Base-by-base conservation (phyloP, 2,329 filamentous ascomycete species). In the Capronia americana region DNA sequence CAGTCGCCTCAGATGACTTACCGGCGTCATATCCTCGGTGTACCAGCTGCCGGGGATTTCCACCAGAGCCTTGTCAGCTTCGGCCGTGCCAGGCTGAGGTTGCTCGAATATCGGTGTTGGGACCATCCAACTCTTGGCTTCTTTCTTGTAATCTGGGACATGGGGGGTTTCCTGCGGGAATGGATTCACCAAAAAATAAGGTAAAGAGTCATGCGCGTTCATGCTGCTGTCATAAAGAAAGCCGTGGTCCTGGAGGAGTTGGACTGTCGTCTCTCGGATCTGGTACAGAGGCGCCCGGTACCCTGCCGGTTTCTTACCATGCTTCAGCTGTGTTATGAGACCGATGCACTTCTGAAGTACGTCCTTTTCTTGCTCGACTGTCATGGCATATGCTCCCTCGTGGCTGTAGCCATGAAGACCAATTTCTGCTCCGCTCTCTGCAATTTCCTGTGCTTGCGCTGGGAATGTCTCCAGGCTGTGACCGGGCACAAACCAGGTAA, bases 401-500 rank as follows among this genome's bases (percentile, higher is more conserved):
- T 74, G 73, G 55, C 71, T 73, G 69, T 83, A 84, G 11, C 81
- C 82, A 69, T 84, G 82, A 0, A 84, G 73, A 14, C 72, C 73
- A 54, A 74, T 73, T 51, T 74, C 73, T 4, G 80, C 81, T 6
- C 86, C 85, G 34, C 81, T 83, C 4, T 82, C 79, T 2, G 86
- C 75, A 24, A 88, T 84, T 54, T 78, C 77, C 58, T 77, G 75
- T 2, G 83, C 83, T 63, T 86, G 79, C 1, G 77, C 73, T 0
- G 85, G 85, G 67, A 88, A 88, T 10, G 81, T 86, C 69, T 88
- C 86, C 58, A 85, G 79, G 0, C 81, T 85, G 75, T 88, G 86
- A 55, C 86, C 85, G 0, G 86, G 86, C 11, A 88, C 82, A 71
- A 86, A 87, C 86, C 85, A 88, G 3, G 85, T 87, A 30, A 85